Base-by-base conservation (phyloP, 352 stramenopile genomes). In the Saprolegnia diclina region DNA sequence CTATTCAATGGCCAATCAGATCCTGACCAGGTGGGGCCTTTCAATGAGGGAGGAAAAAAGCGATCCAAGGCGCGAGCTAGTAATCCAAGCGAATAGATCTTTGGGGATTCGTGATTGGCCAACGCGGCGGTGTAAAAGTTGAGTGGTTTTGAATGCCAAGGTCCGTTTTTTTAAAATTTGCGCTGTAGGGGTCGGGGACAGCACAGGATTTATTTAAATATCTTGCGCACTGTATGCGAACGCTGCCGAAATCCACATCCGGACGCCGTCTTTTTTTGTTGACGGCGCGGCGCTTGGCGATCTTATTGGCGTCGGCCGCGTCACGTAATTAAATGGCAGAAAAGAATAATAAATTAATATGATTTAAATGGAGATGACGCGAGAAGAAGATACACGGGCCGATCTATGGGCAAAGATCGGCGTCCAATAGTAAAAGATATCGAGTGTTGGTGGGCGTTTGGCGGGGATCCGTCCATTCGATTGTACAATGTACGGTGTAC, bases 81-180 rank as follows among this genome's bases (percentile, higher is more conserved):
- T 59, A 59, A 59, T 59, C 52, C 35, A 59, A 59, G 52, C 52
- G 52, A 59, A 59, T 59, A 59, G 52, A 59, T 59, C 52, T 59
- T 59, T 59, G 52, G 52, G 13, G 52, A n/a, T n/a, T 59, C 13
- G 11, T 59, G 52, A 59, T 59, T 59, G 24, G 52, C 35, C 52
- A 10, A 16, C 13, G 24, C 13, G 11, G 13, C 3, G 1, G 52
- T 2, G 11, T 14, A 59, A 59, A 59, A 59, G 52, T 59, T 59
- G 52, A 59, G 52, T 59, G 52, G 52, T 59, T 59, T 59, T 59
- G 52, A 59, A 59, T 59, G 52, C 52, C 13, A 48, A 48, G 18
- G 42, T 35, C 29, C 2, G 42, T 3, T 48, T 59, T 59, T 59
- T 59, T 59, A 59, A 42, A 59, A 13, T 6, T 29, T 22, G 13